phyloP scores from a whole-genome alignment of 2,329 filamentous ascomycete species.

The Trichophaea hybrida region DNA sequence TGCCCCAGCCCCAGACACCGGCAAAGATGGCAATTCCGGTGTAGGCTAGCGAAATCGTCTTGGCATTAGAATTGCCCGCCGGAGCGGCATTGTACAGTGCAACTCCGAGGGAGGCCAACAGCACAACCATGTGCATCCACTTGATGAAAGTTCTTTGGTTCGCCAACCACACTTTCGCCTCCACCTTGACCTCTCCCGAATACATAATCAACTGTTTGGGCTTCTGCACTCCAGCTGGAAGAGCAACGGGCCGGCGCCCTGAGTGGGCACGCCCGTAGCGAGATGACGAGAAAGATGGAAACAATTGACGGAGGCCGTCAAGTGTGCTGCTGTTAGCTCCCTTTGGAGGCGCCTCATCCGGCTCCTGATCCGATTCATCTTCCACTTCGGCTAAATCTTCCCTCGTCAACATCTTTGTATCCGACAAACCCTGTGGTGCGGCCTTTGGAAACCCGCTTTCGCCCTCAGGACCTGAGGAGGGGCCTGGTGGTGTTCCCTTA shows the following conservation, averaged over 20 bases:
- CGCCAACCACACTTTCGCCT: slow-evolving; percentile 96
- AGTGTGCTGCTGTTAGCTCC: slow-evolving; percentile 21
- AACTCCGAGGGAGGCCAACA: slow-evolving; percentile 71
- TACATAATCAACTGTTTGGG: slow-evolving; percentile 89
- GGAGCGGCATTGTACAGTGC: slow-evolving; percentile 81
- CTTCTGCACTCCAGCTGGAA: slow-evolving; percentile 79
- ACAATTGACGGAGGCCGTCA: slow-evolving; percentile 36
- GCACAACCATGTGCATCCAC: slow-evolving; percentile 88
- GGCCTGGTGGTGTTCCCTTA: background rate
- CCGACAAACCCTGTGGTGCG: background rate
- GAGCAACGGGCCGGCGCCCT: slow-evolving; percentile 37
- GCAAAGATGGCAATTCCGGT: slow-evolving; percentile 69
- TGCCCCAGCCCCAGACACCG: slow-evolving; percentile 72
- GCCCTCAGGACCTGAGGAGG: background rate
- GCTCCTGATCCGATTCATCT: slow-evolving; percentile 32
- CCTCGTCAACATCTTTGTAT: slow-evolving; percentile 22
- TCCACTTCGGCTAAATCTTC: slow-evolving; percentile 25
- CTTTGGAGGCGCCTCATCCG: slow-evolving; percentile 25
- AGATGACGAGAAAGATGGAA: slow-evolving; percentile 63
- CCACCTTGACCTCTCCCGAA: slow-evolving; percentile 74
- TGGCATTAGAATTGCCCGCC: slow-evolving; percentile 55
- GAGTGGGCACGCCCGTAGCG: slow-evolving; percentile 49
- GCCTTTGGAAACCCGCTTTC: slow-evolving; percentile 14
- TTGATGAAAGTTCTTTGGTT: slow-evolving; percentile 98
- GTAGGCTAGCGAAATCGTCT: slow-evolving; percentile 68